These are phyloP conservation scores for Exophiala mesophila DNA, from an alignment of 2,329 filamentous ascomycete genomes.

Conservation along the genomic window DNA sequence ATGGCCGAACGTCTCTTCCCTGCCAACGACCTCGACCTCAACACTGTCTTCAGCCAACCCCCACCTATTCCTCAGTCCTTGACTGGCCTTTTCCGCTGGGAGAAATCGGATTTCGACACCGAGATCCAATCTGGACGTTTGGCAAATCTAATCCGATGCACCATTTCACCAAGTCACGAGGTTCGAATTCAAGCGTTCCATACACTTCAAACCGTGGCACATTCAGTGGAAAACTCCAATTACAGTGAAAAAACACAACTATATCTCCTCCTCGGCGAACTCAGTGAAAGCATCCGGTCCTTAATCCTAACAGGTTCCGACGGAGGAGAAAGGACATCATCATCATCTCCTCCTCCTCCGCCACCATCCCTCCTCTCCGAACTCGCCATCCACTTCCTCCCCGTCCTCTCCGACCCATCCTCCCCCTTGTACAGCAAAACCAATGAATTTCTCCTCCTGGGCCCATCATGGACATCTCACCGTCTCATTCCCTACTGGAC, in stretches of 20 bases:
- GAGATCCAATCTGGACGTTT: slow-evolving; percentile 69
- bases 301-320: not conserved
- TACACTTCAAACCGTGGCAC: slow-evolving; percentile 51
- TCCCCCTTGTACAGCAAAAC: slow-evolving; percentile 81
- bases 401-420: slow-evolving; percentile 68
- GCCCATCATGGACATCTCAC: slow-evolving; percentile 65
- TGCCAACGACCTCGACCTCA: slow-evolving; percentile 40
- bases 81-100: slow-evolving; percentile 41
- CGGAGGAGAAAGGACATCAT: not conserved
- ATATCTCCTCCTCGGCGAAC: slow-evolving; percentile 75
- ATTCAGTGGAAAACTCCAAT: slow-evolving; percentile 53
- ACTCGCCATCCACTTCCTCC: slow-evolving; percentile 64
- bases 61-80: slow-evolving; percentile 42
- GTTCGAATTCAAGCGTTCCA: slow-evolving; percentile 73
- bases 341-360: slow-evolving; percentile 45
- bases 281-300: slow-evolving; percentile 60
- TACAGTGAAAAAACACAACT: slow-evolving; percentile 57
- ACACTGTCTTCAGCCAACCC: slow-evolving; percentile 49
- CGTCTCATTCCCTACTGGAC: slow-evolving; percentile 57
- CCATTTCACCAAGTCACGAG: slow-evolving; percentile 68
- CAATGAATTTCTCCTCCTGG: slow-evolving; percentile 75
- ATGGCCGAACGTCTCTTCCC: not conserved
- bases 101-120: slow-evolving; percentile 65
- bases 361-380: slow-evolving; percentile 70
- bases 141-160: slow-evolving; percentile 64